Base-by-base conservation (phyloP, 192 early-diverging fungal species). In the Lobosporangium transversale region DNA sequence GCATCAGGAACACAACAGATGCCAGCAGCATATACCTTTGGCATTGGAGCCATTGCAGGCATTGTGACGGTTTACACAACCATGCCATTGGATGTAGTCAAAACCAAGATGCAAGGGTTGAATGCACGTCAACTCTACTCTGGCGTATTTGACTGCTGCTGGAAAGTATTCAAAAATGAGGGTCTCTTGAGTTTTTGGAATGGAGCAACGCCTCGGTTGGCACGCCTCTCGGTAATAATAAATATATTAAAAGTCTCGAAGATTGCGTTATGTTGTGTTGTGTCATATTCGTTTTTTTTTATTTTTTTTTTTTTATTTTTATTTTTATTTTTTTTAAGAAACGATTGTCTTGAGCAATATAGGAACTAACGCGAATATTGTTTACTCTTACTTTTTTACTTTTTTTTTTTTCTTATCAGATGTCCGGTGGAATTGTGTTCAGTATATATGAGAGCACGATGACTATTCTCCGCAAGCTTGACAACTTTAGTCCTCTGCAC, bases 51-150 rank as follows among this genome's bases (percentile, higher is more conserved):
- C 53, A 79, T 90, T 54, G 95, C 95, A 0, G 97, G 95, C 14
- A 92, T 90, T 53, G 87, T 99, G 23, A 99, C 95, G 1, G 96
- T 97, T 0, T 99, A 97, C 68, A 82, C 92, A 0, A 99, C 97
- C 2, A 97, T 98, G 96, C 96, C 96, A 12, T 73, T 99, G 20
- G 97, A 99, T 80, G 95, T 96, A n/a, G 86, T 97, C 59, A 99
- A 99, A 81, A 99, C 97, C 12, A 89, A 92, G 58, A 94, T 97
- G 94, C 97, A 99, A 78, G 88, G 87, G n/a, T 78, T 91, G 11
- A 83, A 92, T 33, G 94, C 92, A 2, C 68, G 79, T 12, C 62
- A 66, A 11, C 80, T 91, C 40, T 96, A 97, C 62, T 79, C 78
- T 29, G 88, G 86, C 58, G 86, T 91, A 21, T 64, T 92, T 17